Conservation (phyloP, 306 rosid genomes). For the Glycine soja region DNA sequence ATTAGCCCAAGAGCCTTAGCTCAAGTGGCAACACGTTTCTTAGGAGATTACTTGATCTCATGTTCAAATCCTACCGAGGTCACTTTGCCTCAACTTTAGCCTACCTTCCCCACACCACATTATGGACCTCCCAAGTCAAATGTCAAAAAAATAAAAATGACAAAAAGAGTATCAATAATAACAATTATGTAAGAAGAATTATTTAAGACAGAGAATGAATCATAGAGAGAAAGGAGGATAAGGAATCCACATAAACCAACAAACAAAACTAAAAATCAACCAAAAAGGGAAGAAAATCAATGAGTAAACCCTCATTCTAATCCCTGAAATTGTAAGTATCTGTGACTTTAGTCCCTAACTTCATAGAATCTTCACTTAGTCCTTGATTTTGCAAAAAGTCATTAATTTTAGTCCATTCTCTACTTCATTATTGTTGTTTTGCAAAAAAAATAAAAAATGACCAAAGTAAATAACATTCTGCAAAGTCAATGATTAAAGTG, state of each 20-base stretch:
- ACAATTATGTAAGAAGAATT: background rate
- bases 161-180: background rate
- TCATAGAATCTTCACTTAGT: background rate
- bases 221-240: background rate
- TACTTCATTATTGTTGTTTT: background rate
- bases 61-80: background rate
- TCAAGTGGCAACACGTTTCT: conserved; percentile 5
- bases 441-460: background rate
- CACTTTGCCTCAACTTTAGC: conserved; percentile 13
- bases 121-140: background rate
- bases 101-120: background rate
- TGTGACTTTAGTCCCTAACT: background rate
- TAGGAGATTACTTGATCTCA: conserved; percentile 25
- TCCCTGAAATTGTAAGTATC: background rate
- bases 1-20: background rate
- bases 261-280: background rate
- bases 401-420: background rate
- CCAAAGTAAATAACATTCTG: background rate
- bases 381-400: background rate
- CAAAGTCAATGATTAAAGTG: background rate
- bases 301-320: conserved; percentile 12
- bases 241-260: conserved; percentile 11
- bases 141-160: background rate
- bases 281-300: background rate
- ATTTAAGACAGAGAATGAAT: conserved; percentile 6